These are phyloP conservation scores for Claviceps purpurea DNA, from an alignment of 2,329 filamentous ascomycete genomes.

Conservation along the genomic window DNA sequence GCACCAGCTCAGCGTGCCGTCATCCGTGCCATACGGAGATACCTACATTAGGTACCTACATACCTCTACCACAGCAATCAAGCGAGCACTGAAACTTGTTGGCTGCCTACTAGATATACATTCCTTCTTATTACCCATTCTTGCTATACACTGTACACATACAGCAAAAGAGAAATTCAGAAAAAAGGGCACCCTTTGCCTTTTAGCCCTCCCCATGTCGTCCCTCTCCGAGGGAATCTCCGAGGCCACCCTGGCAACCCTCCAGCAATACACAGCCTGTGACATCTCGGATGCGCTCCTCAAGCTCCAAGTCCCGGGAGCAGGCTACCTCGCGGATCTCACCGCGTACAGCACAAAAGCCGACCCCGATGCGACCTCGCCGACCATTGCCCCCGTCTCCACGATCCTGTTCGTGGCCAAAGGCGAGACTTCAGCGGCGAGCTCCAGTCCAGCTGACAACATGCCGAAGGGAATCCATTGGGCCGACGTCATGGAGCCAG, in stretches of 20 bases:
- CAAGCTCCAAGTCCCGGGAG: conserved; percentile 51
- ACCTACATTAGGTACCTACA: too few relatives aligned
- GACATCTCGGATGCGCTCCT: conserved; percentile 62
- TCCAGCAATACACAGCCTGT: conserved; percentile 30
- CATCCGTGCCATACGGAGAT: too few relatives aligned
- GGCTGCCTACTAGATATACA: too few relatives aligned
- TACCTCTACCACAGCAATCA: too few relatives aligned
- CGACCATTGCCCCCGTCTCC: conserved; percentile 39
- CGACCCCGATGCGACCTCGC: conserved; percentile 12
- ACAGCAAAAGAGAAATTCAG: too few relatives aligned
- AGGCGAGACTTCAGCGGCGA: conserved; percentile 20
- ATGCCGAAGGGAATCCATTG: conserved; percentile 51
- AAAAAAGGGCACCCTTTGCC: too few relatives aligned
- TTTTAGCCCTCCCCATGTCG: not conserved
- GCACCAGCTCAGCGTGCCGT: too few relatives aligned
- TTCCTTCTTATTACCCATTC: too few relatives aligned
- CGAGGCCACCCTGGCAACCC: conserved; percentile 13
- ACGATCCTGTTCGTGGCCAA: conserved; percentile 53
- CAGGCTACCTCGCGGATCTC: conserved; percentile 52
- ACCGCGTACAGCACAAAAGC: conserved; percentile 18
- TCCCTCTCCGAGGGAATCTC: conserved; percentile 8
- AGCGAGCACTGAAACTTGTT: too few relatives aligned
- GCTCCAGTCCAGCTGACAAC: conserved; percentile 22
- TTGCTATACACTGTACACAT: too few relatives aligned
- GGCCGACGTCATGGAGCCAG: conserved; percentile 48